These are phyloP conservation scores for Aphanomyces stellatus DNA, from an alignment of 352 stramenopile species.

Conservation along the genomic window DNA sequence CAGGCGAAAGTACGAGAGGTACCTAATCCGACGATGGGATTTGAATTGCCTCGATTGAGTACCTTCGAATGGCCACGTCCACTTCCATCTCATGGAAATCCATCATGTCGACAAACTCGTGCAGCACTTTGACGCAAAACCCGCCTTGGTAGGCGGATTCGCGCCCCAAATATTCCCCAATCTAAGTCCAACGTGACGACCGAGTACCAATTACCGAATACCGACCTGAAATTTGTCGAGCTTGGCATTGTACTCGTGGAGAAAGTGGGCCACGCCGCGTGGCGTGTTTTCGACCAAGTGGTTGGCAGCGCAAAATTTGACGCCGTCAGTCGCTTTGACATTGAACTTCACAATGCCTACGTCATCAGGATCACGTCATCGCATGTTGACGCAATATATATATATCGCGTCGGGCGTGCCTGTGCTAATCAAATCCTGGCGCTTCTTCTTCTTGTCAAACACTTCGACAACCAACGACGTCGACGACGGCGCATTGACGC, in stretches of 20 bases:
- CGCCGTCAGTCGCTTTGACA: slow-evolving; percentile 13
- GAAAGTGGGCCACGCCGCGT: slow-evolving; percentile 4
- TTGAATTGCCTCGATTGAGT: slow-evolving; percentile 92
- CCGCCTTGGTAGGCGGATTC: slow-evolving; percentile 93
- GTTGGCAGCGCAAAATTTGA: slow-evolving; percentile 10
- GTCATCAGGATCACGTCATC: neutral
- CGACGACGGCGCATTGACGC: slow-evolving; percentile 1
- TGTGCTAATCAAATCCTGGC: slow-evolving; percentile 37
- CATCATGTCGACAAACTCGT: slow-evolving; percentile 86
- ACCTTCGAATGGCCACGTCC: slow-evolving; percentile 96
- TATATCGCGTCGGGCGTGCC: neutral
- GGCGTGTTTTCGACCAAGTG: neutral
- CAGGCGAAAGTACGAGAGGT: slow-evolving; percentile 84
- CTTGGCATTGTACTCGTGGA: slow-evolving; percentile 3
- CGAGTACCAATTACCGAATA: too few species aligned
- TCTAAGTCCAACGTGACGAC: slow-evolving; percentile 92
- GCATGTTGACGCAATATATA: neutral
- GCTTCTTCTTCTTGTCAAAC: slow-evolving; percentile 85
- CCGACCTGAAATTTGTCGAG: slow-evolving; percentile 20
- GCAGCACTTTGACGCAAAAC: slow-evolving; percentile 89
- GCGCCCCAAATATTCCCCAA: slow-evolving; percentile 97
- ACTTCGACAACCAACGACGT: slow-evolving; percentile 42
- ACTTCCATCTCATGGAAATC: slow-evolving; percentile 87
- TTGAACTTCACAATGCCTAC: slow-evolving; percentile 17
- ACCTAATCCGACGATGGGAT: too few species aligned